A percentile compares a stretch with the other conserved stretches of the same genome.
phyloP scores from a whole-genome alignment of 139 green algal species.

The Tetraselmis striata region DNA sequence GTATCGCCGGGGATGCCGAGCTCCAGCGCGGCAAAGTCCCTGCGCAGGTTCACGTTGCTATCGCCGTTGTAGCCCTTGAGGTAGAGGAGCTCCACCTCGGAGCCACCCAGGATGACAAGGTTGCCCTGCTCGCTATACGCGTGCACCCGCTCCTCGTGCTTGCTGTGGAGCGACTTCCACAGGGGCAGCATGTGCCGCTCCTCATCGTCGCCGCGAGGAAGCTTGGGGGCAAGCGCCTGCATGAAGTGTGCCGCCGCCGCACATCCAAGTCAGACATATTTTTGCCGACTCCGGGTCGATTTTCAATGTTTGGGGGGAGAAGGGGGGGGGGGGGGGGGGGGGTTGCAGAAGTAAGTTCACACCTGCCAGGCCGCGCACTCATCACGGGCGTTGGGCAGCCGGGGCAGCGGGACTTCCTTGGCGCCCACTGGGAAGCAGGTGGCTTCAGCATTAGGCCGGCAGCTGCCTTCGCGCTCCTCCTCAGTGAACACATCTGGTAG shows the following conservation, averaged over 20 bases:
- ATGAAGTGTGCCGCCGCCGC: no score
- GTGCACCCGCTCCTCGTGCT: neutral
- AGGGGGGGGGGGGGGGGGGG: no score
- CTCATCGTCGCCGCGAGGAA: neutral
- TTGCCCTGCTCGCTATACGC: neutral
- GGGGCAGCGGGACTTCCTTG: neutral
- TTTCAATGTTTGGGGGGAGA: no score
- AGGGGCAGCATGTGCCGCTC: neutral
- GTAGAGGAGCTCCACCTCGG: neutral
- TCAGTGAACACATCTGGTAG: neutral
- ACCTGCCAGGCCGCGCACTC: neutral
- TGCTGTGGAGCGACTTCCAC: neutral
- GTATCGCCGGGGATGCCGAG: neutral
- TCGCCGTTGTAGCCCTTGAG: neutral
- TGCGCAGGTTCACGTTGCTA: neutral
- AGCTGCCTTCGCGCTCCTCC: neutral
- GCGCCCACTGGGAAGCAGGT: neutral
- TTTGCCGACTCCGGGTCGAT: no score
- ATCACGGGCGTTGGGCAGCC: neutral
- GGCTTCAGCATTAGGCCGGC: neutral
- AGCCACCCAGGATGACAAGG: neutral
- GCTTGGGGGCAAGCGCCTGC: neutral
- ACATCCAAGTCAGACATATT: no score
- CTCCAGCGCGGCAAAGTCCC: neutral
- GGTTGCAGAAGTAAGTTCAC: no score